Percentiles rank a stretch among this genome's conserved stretches.
Conservation (phyloP, 78 protist genomes). For the Corallochytrium limacisporum region DNA sequence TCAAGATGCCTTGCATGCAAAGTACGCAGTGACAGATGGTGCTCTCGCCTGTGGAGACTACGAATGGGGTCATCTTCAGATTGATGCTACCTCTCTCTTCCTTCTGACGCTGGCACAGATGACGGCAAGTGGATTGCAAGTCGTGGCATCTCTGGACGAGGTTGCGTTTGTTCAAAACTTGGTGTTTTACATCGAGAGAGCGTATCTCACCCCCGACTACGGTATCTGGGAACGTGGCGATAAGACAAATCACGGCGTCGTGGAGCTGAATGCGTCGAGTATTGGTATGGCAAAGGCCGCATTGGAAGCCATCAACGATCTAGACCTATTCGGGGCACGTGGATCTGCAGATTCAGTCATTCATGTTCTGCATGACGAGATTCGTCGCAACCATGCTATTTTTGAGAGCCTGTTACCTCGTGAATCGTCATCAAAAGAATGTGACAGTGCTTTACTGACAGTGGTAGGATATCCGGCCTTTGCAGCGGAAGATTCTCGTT, state of each 20-base stretch:
- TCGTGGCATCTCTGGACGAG: conserved; percentile 1
- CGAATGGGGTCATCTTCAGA: conserved; percentile 20
- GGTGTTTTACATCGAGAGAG: conserved; percentile 17
- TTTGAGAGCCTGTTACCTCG: conserved; percentile 3
- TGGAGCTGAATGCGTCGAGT: conserved; percentile 18
- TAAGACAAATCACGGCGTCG: conserved; percentile 18
- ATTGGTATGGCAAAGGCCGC: conserved; percentile 25
- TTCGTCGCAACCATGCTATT: neutral
- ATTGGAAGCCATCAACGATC: conserved; percentile 4
- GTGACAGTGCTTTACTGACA: neutral
- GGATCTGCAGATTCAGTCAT: neutral
- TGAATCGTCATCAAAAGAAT: neutral
- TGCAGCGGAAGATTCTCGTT: neutral
- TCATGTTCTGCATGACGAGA: conserved; percentile 16
- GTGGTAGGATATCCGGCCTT: neutral
- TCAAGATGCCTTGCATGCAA: conserved; percentile 8
- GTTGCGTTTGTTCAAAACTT: conserved; percentile 15
- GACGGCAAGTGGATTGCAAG: conserved; percentile 13
- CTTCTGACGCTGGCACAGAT: conserved; percentile 19
- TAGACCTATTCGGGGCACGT: conserved; percentile 19
- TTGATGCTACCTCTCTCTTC: conserved; percentile 21
- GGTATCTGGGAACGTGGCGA: conserved; percentile 37
- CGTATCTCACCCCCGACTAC: conserved; percentile 27
- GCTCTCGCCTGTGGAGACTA: neutral
- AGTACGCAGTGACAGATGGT: neutral